phyloP scores from a whole-genome alignment of 768 basidiomycete genomes.

The Hygrocybe punicea region DNA sequence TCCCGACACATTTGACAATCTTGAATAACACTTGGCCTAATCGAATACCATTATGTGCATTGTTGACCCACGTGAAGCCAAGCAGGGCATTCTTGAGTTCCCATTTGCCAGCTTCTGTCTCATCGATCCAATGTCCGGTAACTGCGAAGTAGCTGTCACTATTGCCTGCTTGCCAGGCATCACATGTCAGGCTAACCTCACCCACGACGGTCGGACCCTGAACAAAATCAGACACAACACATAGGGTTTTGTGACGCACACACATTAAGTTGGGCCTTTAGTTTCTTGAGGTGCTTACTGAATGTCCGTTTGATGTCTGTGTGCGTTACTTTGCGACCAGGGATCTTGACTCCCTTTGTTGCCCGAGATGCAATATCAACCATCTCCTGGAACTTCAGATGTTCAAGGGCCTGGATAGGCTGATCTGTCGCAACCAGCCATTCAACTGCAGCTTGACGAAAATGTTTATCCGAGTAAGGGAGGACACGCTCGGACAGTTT shows the following conservation, averaged over 20 bases:
- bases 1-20: constrained; percentile 24
- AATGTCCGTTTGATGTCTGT: constrained; percentile 32
- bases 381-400: no score
- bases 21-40: constrained; percentile 40
- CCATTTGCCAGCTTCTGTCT: constrained; percentile 25
- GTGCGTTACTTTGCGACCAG: constrained; percentile 23
- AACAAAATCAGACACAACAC: no score
- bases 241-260: neutral
- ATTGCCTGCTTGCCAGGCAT: constrained; percentile 42
- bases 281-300: constrained; percentile 1
- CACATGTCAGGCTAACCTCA: constrained; percentile 32
- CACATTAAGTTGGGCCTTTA: neutral
- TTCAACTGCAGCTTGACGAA: no score
- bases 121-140: constrained; percentile 41
- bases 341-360: constrained; percentile 38
- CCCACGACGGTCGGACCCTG: constrained; percentile 8
- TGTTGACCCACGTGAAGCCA: constrained; percentile 36
- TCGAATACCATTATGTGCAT: constrained; percentile 33
- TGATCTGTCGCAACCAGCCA: no score
- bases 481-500: no score
- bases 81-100: constrained; percentile 28
- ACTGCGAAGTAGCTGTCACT: constrained; percentile 39
- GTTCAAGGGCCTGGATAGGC: no score
- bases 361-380: no score
- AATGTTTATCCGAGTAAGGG: no score